A percentile compares a stretch with the other conserved stretches of the same genome.
Evolutionary conservation across 768 basidiomycete genomes (phyloP).

Genomic region (Leccinellum albellum): DNA sequence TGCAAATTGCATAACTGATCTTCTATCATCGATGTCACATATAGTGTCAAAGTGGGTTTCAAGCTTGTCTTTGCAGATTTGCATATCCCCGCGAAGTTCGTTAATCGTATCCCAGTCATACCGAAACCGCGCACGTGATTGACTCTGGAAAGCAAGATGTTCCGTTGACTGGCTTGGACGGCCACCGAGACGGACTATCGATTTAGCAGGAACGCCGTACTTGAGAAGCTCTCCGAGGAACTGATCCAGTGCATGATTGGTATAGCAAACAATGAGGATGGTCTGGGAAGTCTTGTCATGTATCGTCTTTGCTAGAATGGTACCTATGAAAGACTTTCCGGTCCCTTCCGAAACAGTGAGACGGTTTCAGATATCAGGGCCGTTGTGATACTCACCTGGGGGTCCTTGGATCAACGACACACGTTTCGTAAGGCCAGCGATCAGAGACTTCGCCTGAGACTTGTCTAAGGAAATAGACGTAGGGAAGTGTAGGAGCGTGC

Average conservation of each 20-base stretch:
- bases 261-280: conserved; percentile 67
- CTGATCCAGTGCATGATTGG: conserved; percentile 71
- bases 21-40: conserved; percentile 25
- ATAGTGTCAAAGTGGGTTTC: neutral
- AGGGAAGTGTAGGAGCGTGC: conserved; percentile 31
- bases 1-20: conserved; percentile 42
- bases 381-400: conserved; percentile 43
- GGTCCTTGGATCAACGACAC: conserved; percentile 69
- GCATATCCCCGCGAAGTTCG: conserved; percentile 28
- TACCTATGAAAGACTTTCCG: conserved; percentile 70
- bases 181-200: conserved; percentile 56
- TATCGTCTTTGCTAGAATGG: conserved; percentile 55
- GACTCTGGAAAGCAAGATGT: conserved; percentile 38
- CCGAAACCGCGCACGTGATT: neutral
- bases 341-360: conserved; percentile 45
- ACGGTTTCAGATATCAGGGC: neutral
- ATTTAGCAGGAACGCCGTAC: conserved; percentile 46
- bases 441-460: conserved; percentile 44
- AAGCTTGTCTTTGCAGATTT: conserved; percentile 32
- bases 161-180: conserved; percentile 48
- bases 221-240: conserved; percentile 58
- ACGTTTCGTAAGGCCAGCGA: conserved; percentile 49
- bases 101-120: conserved; percentile 10
- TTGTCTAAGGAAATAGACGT: conserved; percentile 45
- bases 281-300: conserved; percentile 42